Evolutionary conservation across 441 rosid genomes (phyloP).

Genomic region (Eruca vesicaria): DNA sequence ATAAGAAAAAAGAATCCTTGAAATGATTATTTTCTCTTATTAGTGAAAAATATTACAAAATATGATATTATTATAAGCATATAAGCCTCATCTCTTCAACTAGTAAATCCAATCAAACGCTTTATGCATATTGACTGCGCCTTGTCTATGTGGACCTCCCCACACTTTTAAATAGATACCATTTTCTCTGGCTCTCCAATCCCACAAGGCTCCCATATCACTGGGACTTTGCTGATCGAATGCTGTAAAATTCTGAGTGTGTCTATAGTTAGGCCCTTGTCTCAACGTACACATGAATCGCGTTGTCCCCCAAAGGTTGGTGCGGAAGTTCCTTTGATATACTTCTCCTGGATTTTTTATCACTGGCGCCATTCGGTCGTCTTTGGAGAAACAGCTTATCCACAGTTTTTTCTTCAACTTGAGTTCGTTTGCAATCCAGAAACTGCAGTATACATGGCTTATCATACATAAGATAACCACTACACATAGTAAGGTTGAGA

Average conservation of each 20-base stretch:
- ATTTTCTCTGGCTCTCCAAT: conserved; percentile 30
- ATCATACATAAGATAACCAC: neutral
- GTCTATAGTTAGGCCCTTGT: conserved; percentile 11
- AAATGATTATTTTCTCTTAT: neutral
- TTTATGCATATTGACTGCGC: neutral
- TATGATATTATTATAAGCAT: neutral
- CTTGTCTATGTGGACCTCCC: neutral
- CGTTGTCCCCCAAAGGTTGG: neutral
- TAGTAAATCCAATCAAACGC: neutral
- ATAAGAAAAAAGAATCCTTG: neutral
- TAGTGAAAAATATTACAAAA: neutral
- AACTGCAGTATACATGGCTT: neutral
- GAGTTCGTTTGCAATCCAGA: neutral
- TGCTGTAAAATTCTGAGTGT: conserved; percentile 3
- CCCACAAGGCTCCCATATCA: conserved; percentile 11
- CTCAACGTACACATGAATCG: conserved; percentile 9
- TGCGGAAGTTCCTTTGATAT: neutral
- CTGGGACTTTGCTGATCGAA: neutral
- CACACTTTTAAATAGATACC: conserved; percentile 7
- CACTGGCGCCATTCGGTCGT: neutral
- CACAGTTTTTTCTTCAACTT: neutral
- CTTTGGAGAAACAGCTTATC: neutral
- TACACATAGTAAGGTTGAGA: neutral
- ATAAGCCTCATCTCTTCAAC: neutral
- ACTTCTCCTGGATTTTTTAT: neutral